Evolutionary conservation across 805 yeast species (phyloP).

Genomic region (Metschnikowia chrysomelidarum): DNA sequence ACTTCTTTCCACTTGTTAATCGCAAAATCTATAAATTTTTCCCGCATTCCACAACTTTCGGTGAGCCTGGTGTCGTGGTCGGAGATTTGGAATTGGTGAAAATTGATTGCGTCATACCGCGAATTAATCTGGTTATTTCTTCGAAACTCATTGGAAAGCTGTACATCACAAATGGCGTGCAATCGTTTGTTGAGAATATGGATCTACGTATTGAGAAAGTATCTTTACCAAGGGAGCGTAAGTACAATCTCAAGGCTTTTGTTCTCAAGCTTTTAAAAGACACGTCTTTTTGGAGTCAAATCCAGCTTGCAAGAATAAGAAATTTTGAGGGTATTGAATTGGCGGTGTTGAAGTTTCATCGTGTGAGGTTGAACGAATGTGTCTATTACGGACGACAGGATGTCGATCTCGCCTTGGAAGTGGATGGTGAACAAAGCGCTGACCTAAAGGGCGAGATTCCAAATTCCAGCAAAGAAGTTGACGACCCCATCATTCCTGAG

Average conservation of each 20-base stretch:
- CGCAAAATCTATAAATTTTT: conserved; percentile 23
- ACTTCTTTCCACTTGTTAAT: conserved; percentile 32
- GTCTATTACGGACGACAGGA: conserved; percentile 12
- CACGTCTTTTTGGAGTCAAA: conserved; percentile 8
- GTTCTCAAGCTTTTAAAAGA: conserved; percentile 15
- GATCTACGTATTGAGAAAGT: conserved; percentile 1
- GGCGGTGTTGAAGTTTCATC: conserved; percentile 18
- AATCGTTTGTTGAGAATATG: conserved; percentile 3
- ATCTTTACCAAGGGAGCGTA: conserved; percentile 18
- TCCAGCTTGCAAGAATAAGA: conserved; percentile 13
- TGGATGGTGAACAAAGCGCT: not conserved
- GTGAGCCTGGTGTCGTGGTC: conserved; percentile 17
- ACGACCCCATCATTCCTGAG: not conserved
- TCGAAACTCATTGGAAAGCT: conserved; percentile 14
- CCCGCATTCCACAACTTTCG: conserved; percentile 27
- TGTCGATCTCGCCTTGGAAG: conserved; percentile 3
- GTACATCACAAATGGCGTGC: conserved; percentile 7
- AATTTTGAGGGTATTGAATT: conserved; percentile 9
- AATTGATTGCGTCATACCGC: conserved; percentile 5
- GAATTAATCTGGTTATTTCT: conserved; percentile 11
- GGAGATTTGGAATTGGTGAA: conserved; percentile 8
- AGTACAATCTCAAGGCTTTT: conserved; percentile 16
- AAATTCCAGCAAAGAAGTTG: conserved; percentile 3
- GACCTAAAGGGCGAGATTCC: not conserved
- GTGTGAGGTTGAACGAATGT: conserved; percentile 14